Percentiles rank a stretch among this genome's conserved stretches.
Evolutionary conservation across 2,329 filamentous ascomycete species (phyloP).

Genomic region (Aspergillus pseudoglaucus): DNA sequence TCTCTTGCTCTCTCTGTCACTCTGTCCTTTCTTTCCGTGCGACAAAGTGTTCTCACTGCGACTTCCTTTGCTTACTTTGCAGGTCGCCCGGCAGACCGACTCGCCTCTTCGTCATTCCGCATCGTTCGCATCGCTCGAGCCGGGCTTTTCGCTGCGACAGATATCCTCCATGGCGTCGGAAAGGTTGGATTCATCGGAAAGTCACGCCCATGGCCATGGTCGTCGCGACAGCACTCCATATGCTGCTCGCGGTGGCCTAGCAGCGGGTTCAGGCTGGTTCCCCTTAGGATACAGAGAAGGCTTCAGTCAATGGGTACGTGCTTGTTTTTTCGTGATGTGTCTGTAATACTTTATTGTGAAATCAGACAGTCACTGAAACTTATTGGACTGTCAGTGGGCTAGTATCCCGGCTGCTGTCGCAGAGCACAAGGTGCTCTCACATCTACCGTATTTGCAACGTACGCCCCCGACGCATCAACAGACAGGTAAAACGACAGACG

Average conservation of each 20-base stretch:
- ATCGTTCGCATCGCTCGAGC: slow-evolving; percentile 8
- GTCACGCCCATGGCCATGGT: slow-evolving; percentile 18
- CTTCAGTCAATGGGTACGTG: slow-evolving; percentile 78
- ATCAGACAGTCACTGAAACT: slow-evolving; percentile 12
- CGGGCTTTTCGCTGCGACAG: slow-evolving; percentile 11
- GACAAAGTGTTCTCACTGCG: slow-evolving; percentile 24
- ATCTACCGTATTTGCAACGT: slow-evolving; percentile 71
- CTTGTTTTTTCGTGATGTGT: not conserved
- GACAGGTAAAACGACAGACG: slow-evolving; percentile 43
- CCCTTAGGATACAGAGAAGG: slow-evolving; percentile 88
- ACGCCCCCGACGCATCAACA: slow-evolving; percentile 61
- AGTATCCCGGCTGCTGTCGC: slow-evolving; percentile 73
- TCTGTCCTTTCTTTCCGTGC: slow-evolving; percentile 5
- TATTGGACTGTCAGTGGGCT: slow-evolving; percentile 59
- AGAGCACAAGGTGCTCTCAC: slow-evolving; percentile 80
- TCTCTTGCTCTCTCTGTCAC: slow-evolving; percentile 14
- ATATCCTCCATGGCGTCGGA: slow-evolving; percentile 31
- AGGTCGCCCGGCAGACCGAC: slow-evolving; percentile 20
- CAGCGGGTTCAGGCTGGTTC: slow-evolving; percentile 52
- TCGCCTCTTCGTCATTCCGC: slow-evolving; percentile 3
- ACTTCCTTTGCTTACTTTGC: slow-evolving; percentile 15
- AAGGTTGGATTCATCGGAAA: slow-evolving; percentile 26
- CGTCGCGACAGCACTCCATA: slow-evolving; percentile 21
- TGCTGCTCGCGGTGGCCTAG: slow-evolving; percentile 25
- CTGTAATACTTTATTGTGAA: slow-evolving; percentile 1